These are phyloP conservation scores for Aspergillus affinis DNA, from an alignment of 495 filamentous ascomycete species.

Conservation along the genomic window DNA sequence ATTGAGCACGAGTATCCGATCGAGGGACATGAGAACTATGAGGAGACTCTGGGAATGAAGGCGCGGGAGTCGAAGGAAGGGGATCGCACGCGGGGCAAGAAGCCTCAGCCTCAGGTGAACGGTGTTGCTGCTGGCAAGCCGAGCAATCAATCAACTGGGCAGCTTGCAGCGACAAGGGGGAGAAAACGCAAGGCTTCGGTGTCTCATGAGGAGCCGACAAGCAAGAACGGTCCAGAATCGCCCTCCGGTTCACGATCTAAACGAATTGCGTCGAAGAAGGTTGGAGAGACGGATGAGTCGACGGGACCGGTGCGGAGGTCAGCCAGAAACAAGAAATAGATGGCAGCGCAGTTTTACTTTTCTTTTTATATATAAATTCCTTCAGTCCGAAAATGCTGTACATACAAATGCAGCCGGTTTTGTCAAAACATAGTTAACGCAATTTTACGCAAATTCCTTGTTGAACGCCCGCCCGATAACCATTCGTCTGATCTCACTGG, in stretches of 20 bases:
- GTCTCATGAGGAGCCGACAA: conserved; percentile 18
- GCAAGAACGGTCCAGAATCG: conserved; percentile 5
- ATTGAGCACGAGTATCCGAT: conserved; percentile 19
- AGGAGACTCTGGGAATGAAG: conserved; percentile 19
- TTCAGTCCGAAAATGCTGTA: conserved; percentile 2
- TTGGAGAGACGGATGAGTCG: conserved; percentile 15
- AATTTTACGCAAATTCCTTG: conserved; percentile 66
- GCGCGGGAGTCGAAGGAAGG: conserved; percentile 16
- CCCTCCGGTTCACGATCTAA: conserved; percentile 26
- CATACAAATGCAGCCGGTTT: conserved; percentile 7
- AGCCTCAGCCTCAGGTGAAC: neutral
- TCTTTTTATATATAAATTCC: neutral
- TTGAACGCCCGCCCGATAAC: conserved; percentile 95
- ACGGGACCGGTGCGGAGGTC: conserved; percentile 36
- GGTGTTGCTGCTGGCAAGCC: neutral
- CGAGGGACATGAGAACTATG: conserved; percentile 21
- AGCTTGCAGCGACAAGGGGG: conserved; percentile 20
- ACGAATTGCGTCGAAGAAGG: conserved; percentile 29
- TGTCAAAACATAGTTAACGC: neutral
- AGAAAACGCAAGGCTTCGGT: conserved; percentile 42
- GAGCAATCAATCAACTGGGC: conserved; percentile 6
- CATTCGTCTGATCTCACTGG: conserved; percentile 89
- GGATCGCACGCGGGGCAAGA: neutral
- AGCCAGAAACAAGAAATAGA: conserved; percentile 17
- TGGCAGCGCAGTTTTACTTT: conserved; percentile 7